Percentiles rank a stretch among this genome's conserved stretches.
Evolutionary conservation across 225 moss, liverwort and hornwort species (phyloP).

Genomic region (Pleurozium schreberi): DNA sequence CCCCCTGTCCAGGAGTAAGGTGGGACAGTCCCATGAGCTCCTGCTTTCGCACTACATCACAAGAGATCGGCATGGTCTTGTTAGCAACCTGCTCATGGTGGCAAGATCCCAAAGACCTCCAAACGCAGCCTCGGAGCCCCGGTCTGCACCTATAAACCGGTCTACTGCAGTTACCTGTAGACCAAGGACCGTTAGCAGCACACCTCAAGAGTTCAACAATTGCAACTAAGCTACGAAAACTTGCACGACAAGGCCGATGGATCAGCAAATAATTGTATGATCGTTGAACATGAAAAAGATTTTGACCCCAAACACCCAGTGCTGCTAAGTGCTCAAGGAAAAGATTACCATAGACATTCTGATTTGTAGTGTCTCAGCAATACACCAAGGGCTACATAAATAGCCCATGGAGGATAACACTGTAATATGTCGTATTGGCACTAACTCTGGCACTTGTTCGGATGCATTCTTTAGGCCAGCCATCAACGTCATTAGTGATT

Average conservation of each 20-base stretch:
- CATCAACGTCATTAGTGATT: slow-evolving; percentile 40
- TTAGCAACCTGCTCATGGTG: slow-evolving; percentile 59
- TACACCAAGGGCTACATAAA: slow-evolving; percentile 49
- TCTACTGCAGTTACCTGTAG: slow-evolving; percentile 69
- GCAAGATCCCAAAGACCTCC: slow-evolving; percentile 85
- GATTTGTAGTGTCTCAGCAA: slow-evolving; percentile 57
- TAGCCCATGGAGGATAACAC: slow-evolving; percentile 61
- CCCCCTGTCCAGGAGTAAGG: slow-evolving; percentile 87
- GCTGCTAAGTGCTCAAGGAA: background rate
- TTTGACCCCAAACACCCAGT: background rate
- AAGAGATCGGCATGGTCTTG: background rate
- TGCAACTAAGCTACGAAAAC: background rate
- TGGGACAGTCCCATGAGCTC: too few species aligned
- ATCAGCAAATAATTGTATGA: background rate
- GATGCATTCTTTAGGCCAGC: slow-evolving; percentile 42
- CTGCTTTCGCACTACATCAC: too few species aligned
- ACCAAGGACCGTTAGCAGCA: slow-evolving; percentile 1
- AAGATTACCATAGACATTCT: slow-evolving; percentile 67
- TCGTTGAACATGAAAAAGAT: background rate
- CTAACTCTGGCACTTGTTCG: slow-evolving; percentile 45
- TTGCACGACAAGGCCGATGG: background rate
- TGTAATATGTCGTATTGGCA: slow-evolving; percentile 56
- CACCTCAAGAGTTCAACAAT: background rate
- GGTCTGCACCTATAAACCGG: slow-evolving; percentile 52
- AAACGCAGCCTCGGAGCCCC: slow-evolving; percentile 54